Evolutionary conservation across 306 rosid genomes (phyloP).

Genomic region (Lathyrus sativus): DNA sequence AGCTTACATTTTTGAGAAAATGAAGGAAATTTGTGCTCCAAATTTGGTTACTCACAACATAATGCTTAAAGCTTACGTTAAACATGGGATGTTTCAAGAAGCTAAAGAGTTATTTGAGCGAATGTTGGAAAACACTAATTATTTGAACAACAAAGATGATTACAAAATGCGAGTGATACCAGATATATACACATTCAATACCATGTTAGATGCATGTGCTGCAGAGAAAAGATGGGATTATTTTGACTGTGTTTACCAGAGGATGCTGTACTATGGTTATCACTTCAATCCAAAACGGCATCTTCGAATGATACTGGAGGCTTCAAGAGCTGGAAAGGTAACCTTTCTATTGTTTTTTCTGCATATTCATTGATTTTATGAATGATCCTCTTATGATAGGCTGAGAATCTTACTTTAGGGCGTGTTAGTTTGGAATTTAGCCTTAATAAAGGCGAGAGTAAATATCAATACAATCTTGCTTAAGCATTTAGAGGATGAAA

Average conservation of each 20-base stretch:
- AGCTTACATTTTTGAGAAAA: constrained; percentile 68
- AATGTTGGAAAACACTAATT: constrained; percentile 58
- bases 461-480: constrained; percentile 13
- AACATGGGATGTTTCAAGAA: constrained; percentile 74
- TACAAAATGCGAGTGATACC: constrained; percentile 62
- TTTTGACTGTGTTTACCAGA: constrained; percentile 56
- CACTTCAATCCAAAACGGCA: constrained; percentile 90
- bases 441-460: background rate
- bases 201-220: constrained; percentile 67
- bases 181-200: constrained; percentile 82
- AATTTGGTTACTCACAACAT: constrained; percentile 87
- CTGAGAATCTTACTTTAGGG: constrained; percentile 9
- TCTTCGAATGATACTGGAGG: constrained; percentile 76
- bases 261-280: constrained; percentile 68
- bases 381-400: constrained; percentile 18
- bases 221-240: constrained; percentile 76
- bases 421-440: background rate
- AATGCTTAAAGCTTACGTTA: constrained; percentile 76
- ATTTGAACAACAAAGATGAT: constrained; percentile 45
- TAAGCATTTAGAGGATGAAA: constrained; percentile 22
- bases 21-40: constrained; percentile 78
- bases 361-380: background rate
- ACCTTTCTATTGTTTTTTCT: constrained; percentile 19
- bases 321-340: constrained; percentile 85
- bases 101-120: constrained; percentile 66